Percentiles rank a stretch among this genome's conserved stretches.
Conservation (phyloP, 2,329 filamentous ascomycete genomes). For the Arthrobotrys sphaeroides region DNA sequence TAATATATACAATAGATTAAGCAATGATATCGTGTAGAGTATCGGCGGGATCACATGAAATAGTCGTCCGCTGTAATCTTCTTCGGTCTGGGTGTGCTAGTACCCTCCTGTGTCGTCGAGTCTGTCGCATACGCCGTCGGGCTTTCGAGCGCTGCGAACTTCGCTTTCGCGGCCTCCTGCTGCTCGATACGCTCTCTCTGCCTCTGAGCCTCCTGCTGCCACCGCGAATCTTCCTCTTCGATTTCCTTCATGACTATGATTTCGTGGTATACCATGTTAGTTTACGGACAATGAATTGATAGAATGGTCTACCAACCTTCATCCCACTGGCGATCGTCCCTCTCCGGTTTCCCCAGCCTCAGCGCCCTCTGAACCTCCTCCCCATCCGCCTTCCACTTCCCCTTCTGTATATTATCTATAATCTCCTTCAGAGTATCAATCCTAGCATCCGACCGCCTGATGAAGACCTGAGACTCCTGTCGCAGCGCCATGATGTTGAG, state of each 20-base stretch:
- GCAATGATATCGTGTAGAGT: conserved; percentile 3
- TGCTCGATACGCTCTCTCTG: conserved; percentile 32
- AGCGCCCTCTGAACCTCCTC: conserved; percentile 80
- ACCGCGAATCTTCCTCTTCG: conserved; percentile 70
- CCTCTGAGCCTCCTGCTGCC: conserved; percentile 60
- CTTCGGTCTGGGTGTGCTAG: conserved; percentile 19
- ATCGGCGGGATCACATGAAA: conserved; percentile 32
- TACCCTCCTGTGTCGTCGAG: not conserved
- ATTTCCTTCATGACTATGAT: conserved; percentile 75
- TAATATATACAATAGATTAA: conserved; percentile 24
- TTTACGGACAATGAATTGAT: conserved; percentile 11
- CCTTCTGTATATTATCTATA: conserved; percentile 73
- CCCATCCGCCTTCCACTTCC: conserved; percentile 70
- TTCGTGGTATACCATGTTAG: conserved; percentile 4
- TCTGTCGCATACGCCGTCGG: conserved; percentile 35
- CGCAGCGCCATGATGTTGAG: conserved; percentile 88
- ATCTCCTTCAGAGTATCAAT: conserved; percentile 80
- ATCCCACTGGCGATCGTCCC: conserved; percentile 83
- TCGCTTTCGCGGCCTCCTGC: conserved; percentile 55
- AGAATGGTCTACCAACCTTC: conserved; percentile 69
- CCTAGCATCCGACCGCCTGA: conserved; percentile 79
- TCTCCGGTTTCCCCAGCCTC: conserved; percentile 77
- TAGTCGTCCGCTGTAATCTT: conserved; percentile 45
- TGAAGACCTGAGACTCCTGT: conserved; percentile 77
- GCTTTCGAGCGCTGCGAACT: conserved; percentile 41